Conservation (phyloP, 306 rosid genomes). For the Urtica urens region DNA sequence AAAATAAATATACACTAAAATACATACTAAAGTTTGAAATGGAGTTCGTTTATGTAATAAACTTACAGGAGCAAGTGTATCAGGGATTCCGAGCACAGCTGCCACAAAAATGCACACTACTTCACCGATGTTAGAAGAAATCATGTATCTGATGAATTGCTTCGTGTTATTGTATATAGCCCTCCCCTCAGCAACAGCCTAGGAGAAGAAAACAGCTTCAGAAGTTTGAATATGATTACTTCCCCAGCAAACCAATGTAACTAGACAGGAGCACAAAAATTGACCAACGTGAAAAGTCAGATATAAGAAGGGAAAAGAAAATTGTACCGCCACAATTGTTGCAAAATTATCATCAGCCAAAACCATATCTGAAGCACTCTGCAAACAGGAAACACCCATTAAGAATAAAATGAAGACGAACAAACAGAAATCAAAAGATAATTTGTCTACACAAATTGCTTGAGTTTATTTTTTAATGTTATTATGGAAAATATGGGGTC, state of each 20-base stretch:
- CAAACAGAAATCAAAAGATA: not conserved
- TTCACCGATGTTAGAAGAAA: slow-evolving; percentile 97
- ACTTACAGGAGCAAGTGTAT: slow-evolving; percentile 96
- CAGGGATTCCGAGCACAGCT: slow-evolving; percentile 98
- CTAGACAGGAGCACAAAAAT: not conserved
- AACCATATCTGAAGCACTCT: slow-evolving; percentile 99
- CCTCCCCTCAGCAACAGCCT: slow-evolving; percentile 99
- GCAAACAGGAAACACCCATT: not conserved
- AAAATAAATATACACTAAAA: no score
- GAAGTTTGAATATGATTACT: slow-evolving; percentile 13
- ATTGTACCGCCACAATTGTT: slow-evolving; percentile 79
- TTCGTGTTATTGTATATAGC: slow-evolving; percentile 92
- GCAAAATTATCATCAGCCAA: slow-evolving; percentile 97
- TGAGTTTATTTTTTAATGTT: no score
- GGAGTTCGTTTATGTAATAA: no score
- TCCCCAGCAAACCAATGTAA: not conserved
- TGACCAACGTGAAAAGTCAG: slow-evolving; percentile 1
- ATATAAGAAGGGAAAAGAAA: not conserved
- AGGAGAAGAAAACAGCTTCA: slow-evolving; percentile 20
- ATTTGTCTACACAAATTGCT: not conserved
- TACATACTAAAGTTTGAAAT: no score
- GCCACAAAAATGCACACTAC: slow-evolving; percentile 98
- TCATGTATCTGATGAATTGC: slow-evolving; percentile 98
- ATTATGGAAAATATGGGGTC: not conserved
- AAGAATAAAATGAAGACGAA: slow-evolving; percentile 3